A percentile compares a stretch with the other conserved stretches of the same genome.
Evolutionary conservation across 257 asterid genomes (phyloP).

Genomic region (Petrea volubilis): DNA sequence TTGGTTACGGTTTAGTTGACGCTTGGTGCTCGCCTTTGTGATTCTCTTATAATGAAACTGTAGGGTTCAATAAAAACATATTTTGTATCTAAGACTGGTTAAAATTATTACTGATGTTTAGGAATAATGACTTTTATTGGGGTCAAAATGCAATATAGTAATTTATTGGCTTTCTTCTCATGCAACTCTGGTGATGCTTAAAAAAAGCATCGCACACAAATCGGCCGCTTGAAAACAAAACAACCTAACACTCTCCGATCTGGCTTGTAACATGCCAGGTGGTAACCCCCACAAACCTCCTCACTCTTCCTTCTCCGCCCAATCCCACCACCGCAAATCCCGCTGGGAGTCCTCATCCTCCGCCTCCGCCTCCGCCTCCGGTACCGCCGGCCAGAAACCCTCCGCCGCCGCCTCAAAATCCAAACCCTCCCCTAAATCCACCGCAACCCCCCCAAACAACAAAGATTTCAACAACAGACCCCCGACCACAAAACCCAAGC

Average conservation of each 20-base stretch:
- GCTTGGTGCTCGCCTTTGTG: no score
- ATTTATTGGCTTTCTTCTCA: background rate
- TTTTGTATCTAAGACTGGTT: no score
- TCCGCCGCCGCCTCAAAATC: slow-evolving; percentile 37
- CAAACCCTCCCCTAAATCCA: slow-evolving; percentile 43
- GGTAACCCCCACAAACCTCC: slow-evolving; percentile 49
- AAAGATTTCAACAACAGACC: slow-evolving; percentile 31
- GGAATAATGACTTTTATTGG: background rate
- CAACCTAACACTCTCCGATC: background rate
- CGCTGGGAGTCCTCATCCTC: slow-evolving; percentile 52
- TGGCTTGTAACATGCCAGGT: slow-evolving; percentile 38
- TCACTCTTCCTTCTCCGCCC: slow-evolving; percentile 31
- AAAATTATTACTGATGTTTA: background rate
- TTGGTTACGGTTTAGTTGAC: no score
- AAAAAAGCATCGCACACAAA: background rate
- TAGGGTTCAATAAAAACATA: no score
- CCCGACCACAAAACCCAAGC: slow-evolving; percentile 40
- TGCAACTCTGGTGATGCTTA: background rate
- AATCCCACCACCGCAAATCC: slow-evolving; percentile 50
- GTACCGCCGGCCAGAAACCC: slow-evolving; percentile 24
- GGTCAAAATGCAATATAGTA: background rate
- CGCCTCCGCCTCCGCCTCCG: slow-evolving; percentile 31
- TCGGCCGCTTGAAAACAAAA: background rate
- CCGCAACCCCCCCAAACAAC: slow-evolving; percentile 29
- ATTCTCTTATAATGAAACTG: no score